A percentile compares a stretch with the other conserved stretches of the same genome.
Conservation (phyloP, 2,329 filamentous ascomycete genomes). For the Fusarium nygamai region DNA sequence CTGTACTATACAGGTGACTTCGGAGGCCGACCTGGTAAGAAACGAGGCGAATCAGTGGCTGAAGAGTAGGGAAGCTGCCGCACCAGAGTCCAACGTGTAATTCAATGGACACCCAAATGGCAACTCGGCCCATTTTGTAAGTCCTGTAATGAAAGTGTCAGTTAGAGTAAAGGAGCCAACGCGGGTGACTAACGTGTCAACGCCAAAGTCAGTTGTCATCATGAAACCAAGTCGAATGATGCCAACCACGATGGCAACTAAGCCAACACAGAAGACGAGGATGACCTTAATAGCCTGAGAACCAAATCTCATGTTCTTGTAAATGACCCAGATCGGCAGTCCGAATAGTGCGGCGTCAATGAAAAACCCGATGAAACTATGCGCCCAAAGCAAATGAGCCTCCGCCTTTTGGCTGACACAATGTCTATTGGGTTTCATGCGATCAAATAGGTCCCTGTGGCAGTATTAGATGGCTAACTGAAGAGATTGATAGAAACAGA, state of each 20-base stretch:
- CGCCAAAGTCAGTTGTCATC: neutral
- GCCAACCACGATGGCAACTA: neutral
- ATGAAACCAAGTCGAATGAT: neutral
- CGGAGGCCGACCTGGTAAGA: neutral
- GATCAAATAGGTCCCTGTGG: neutral
- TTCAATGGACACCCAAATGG: neutral
- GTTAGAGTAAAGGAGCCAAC: fast-evolving
- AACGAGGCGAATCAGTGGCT: neutral
- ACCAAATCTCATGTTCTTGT: neutral
- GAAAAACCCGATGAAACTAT: neutral
- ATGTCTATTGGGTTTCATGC: neutral
- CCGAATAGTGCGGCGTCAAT: neutral
- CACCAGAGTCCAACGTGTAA: neutral
- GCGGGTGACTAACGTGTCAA: neutral
- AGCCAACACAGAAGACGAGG: neutral
- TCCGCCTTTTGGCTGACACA: neutral
- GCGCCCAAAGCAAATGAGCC: neutral
- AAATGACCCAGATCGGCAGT: neutral
- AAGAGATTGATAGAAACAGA: fast-evolving
- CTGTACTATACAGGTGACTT: neutral
- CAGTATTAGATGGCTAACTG: fast-evolving
- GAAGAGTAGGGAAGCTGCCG: neutral
- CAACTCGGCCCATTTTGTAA: neutral
- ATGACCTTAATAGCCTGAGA: neutral
- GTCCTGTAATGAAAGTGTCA: fast-evolving